A percentile compares a stretch with the other conserved stretches of the same genome.
phyloP scores from a whole-genome alignment of 2,329 filamentous ascomycete species.

The Botryosphaeria dothidea region DNA sequence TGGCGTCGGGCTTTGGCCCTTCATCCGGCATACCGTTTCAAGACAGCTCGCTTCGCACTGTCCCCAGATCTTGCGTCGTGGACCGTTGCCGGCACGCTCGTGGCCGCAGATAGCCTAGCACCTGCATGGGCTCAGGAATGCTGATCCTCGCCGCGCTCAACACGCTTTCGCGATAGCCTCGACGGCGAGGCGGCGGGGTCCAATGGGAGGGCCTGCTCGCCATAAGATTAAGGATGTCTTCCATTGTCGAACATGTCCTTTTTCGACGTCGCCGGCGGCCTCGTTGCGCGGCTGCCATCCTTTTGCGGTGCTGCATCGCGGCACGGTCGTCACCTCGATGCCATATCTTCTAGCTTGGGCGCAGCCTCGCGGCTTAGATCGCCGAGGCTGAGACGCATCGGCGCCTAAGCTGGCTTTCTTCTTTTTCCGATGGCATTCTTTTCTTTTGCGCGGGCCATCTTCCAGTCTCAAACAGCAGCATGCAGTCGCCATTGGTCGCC shows the following conservation, averaged over 20 bases:
- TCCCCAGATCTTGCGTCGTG: constrained; percentile 11
- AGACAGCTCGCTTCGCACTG: constrained; percentile 16
- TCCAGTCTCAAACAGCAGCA: constrained; percentile 19
- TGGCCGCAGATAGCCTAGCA: constrained; percentile 8
- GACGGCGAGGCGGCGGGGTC: background rate
- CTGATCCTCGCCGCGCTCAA: background rate
- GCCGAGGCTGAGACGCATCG: constrained; percentile 19
- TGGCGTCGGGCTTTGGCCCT: constrained; percentile 18
- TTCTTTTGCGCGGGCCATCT: constrained; percentile 19
- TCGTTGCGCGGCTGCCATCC: background rate
- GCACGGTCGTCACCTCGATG: background rate
- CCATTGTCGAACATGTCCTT: constrained; percentile 10
- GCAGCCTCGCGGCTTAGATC: constrained; percentile 10
- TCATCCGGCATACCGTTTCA: constrained; percentile 17
- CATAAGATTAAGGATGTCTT: constrained; percentile 7
- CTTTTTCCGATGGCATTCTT: constrained; percentile 10
- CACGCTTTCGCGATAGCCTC: background rate
- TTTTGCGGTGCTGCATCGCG: constrained; percentile 11
- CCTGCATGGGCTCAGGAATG: constrained; percentile 3
- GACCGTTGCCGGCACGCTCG: constrained; percentile 18
- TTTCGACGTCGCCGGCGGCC: background rate
- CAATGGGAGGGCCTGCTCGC: constrained; percentile 4
- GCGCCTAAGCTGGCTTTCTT: constrained; percentile 15
- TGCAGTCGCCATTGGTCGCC: constrained; percentile 19
- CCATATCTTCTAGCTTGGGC: constrained; percentile 16